Percentiles rank a stretch among this genome's conserved stretches.
phyloP scores from a whole-genome alignment of 1,139 yeast genomes.

The Debaryomyces psychrophilus region DNA sequence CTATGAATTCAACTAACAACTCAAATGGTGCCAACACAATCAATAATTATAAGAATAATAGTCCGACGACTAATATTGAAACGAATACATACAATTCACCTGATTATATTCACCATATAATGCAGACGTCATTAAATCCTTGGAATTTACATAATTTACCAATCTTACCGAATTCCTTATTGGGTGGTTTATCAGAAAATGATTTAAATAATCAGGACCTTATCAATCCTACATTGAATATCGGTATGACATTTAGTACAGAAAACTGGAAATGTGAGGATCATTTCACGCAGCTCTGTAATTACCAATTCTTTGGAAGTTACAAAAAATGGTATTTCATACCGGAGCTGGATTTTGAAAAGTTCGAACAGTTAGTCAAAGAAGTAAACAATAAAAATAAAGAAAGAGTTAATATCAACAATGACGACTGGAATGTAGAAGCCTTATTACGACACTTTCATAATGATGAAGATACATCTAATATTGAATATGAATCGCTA shows the following conservation, averaged over 20 bases:
- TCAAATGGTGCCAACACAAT: conserved; percentile 1
- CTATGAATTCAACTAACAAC: conserved; percentile 15
- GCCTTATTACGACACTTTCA: conserved; percentile 21
- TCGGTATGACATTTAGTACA: conserved; percentile 70
- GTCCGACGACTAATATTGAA: conserved; percentile 14
- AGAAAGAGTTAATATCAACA: conserved; percentile 28
- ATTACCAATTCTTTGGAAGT: conserved; percentile 73
- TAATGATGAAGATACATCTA: conserved; percentile 16
- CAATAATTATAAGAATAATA: conserved; percentile 7
- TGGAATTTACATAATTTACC: conserved; percentile 79
- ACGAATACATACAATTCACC: conserved; percentile 26
- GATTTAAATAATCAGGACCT: conserved; percentile 49
- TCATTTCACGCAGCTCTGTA: conserved; percentile 67
- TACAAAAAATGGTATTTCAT: conserved; percentile 79
- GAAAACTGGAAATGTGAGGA: conserved; percentile 80
- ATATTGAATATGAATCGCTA: conserved; percentile 30
- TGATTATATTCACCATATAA: conserved; percentile 25
- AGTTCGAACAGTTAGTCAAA: conserved; percentile 54
- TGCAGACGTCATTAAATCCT: conserved; percentile 43
- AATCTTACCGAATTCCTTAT: conserved; percentile 54
- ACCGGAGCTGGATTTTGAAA: conserved; percentile 66
- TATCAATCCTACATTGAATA: conserved; percentile 32
- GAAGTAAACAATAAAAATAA: conserved; percentile 21
- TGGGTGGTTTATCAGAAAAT: conserved; percentile 37
- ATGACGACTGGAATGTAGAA: conserved; percentile 25